Evolutionary conservation across 257 asterid genomes (phyloP).

Genomic region (Rehmannia glutinosa): DNA sequence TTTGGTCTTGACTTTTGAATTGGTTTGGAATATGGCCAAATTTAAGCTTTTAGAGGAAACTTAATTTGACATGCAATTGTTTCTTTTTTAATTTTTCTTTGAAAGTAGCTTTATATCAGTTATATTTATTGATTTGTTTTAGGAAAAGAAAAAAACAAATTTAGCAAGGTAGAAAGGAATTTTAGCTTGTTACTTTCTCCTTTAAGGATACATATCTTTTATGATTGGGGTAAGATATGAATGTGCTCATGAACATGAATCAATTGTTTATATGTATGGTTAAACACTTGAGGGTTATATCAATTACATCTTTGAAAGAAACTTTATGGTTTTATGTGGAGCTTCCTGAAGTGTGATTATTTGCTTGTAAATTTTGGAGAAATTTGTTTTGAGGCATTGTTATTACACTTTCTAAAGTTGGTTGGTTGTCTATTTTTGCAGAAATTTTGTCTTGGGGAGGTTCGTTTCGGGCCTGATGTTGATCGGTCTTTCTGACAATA

Average conservation of each 20-base stretch:
- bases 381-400: slow-evolving; percentile 27
- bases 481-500: slow-evolving; percentile 54
- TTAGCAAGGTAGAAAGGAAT: slow-evolving; percentile 6
- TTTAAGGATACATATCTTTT: neutral
- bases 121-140: too few species aligned
- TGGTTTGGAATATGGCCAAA: neutral
- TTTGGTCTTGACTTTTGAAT: slow-evolving; percentile 3
- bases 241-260: too few species aligned
- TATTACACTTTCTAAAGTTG: slow-evolving; percentile 8
- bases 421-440: slow-evolving; percentile 34
- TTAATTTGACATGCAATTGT: neutral
- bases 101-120: neutral
- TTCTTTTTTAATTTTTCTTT: neutral
- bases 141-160: too few species aligned
- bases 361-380: neutral
- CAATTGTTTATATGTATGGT: too few species aligned
- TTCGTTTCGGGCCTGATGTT: slow-evolving; percentile 79
- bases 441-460: slow-evolving; percentile 69
- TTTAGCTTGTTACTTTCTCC: neutral
- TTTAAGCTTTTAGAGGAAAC: neutral
- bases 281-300: neutral
- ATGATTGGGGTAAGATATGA: slow-evolving; percentile 1
- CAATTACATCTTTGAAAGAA: neutral
- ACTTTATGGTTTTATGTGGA: neutral
- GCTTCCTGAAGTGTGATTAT: too few species aligned